These are phyloP conservation scores for Umbelopsis ramanniana DNA, from an alignment of 192 early-diverging fungal genomes.

Conservation along the genomic window DNA sequence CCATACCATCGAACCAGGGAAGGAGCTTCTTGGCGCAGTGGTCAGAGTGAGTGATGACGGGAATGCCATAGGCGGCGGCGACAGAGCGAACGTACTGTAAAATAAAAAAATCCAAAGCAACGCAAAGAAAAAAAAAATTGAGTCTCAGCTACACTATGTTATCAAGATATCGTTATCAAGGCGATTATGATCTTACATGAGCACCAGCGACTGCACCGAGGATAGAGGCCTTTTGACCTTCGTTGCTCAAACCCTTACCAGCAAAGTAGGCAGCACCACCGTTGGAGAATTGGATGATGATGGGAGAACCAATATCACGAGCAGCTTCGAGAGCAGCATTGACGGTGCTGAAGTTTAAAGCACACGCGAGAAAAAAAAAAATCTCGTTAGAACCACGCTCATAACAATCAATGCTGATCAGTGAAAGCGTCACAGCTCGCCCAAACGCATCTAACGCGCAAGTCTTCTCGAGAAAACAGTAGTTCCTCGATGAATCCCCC, in stretches of 20 bases:
- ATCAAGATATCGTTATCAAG: constrained; percentile 23
- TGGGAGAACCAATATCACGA: constrained; percentile 87
- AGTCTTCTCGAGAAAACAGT: background rate
- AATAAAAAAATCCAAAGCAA: background rate
- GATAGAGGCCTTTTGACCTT: constrained; percentile 86
- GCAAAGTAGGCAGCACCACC: constrained; percentile 92
- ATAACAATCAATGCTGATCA: constrained; percentile 5
- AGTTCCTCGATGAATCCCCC: background rate
- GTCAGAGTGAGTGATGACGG: constrained; percentile 86
- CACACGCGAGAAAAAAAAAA: background rate
- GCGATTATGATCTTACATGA: constrained; percentile 63
- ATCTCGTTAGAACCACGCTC: background rate
- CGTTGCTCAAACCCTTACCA: constrained; percentile 91
- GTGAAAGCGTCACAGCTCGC: background rate
- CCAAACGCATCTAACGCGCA: background rate
- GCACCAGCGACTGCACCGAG: constrained; percentile 91
- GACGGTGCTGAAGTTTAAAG: constrained; percentile 58
- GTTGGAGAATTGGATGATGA: constrained; percentile 96
- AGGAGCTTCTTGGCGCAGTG: constrained; percentile 98
- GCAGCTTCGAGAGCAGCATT: constrained; percentile 94
- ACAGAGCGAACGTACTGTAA: constrained; percentile 37
- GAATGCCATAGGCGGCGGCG: constrained; percentile 42
- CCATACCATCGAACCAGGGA: constrained; percentile 98
- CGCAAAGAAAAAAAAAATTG: constrained; percentile 26
- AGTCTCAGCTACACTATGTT: constrained; percentile 17